Evolutionary conservation across 331 rosid species (phyloP), one percentile per base, ranked within the genome.

Genomic region (Pyrus hybrid): DNA sequence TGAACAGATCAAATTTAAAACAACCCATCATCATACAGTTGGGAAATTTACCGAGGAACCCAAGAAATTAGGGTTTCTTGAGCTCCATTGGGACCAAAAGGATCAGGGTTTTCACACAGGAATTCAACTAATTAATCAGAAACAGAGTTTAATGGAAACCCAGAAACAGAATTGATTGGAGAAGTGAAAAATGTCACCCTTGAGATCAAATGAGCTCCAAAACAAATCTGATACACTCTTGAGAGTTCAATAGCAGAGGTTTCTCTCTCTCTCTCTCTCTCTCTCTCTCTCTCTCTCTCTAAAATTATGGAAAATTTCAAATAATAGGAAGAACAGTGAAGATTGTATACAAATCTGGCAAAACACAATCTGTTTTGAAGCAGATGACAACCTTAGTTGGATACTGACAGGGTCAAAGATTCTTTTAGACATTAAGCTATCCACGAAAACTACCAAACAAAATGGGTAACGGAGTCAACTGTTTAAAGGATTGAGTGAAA

Each of bases 301-400:
- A 17, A 16, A 17, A 23, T 22, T 6, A 33, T 45, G 29, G 7
- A 6, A 66, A 66, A 53, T 74, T 65, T 61, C 28, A 72, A 61
- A 75, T 65, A 32, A 73, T 80, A 74, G 76, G 84, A 76, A 60
- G 57, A 67, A 51, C 43, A 72, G 82, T 73, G 20, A 79, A 51
- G 57, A 10, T 73, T 71, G 28, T 20, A 45, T 65, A 68, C 67
- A 83, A 85, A 85, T 86, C 71, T 76, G 72, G 87, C 82, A 76
- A 57, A 82, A 66, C 81, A 79, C 79, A 76, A 83, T 86, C 85
- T 73, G 88, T 78, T 45, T 74, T 65, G 71, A 87, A 82, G 80
- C 57, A 4, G 78, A 41, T 83, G 83, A 77, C 89, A 91, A 83
- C 88, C 82, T 77, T 72, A 47, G 83, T 47, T 47, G 51, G 78